Base-by-base conservation (phyloP, 148 eudicot species). In the Cornus suecica region DNA sequence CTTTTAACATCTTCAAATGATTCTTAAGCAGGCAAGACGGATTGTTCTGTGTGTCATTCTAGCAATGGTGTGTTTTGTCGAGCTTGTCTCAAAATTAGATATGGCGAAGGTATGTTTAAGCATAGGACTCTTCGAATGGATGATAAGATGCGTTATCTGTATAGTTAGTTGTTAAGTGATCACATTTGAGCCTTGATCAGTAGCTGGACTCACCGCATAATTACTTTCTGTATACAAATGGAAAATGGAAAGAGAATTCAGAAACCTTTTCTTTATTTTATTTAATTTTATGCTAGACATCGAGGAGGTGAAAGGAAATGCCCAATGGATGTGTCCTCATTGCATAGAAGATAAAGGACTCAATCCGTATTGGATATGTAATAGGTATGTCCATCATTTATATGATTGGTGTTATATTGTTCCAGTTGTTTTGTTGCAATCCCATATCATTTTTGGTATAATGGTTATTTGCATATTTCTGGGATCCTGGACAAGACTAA, bases 321-420 rank as follows among this genome's bases (percentile, higher is more conserved):
- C 80, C 70, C 77, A 82, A 56, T 85, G 88, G 88, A 82, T 80
- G 74, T 85, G 85, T 34, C 88, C 88, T 63, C 88, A 85, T 65
- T 85, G 88, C 72, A 71, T 73, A 7, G 88, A 85, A 66, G 82
- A 80, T 2, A 83, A 80, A 78, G 85, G 83, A 68, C 72, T 66
- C 60, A 80, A 71, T 8, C 85, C 82, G n/a, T 75, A 82, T 26
- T 85, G 88, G 88, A 85, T 85, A 77, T 85, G 88, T 58, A 85
- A 85, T 72, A 85, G 85, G 88, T 85, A 76, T 48, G 29, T 16
- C 5, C 28, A 29, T 62, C 14, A 56, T 18, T 26, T 22, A 29
- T 1, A 20, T 25, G 1, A 58, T 58, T 15, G 58, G 24, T 58
- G 62, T n/a, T 18, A 48, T 48, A 48, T 48, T 11, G 20, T 11